These are phyloP conservation scores for Haematococcus sp. DNA, from an alignment of 139 green algal genomes.

Conservation along the genomic window DNA sequence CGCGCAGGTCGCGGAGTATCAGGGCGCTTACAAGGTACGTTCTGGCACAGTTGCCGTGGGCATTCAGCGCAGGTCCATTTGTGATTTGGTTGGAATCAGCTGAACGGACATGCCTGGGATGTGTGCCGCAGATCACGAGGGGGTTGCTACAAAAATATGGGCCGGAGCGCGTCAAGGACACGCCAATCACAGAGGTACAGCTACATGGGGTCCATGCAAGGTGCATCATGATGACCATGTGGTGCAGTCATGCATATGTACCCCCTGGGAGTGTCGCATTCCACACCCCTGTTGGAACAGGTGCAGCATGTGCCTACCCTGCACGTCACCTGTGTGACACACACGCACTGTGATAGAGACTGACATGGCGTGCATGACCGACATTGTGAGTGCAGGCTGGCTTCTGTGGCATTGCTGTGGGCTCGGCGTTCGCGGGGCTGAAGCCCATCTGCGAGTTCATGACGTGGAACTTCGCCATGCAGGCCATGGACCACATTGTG, in stretches of 20 bases:
- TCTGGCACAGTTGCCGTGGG: not conserved
- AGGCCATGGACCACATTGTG: constrained; percentile 98
- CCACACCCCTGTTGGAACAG: no score
- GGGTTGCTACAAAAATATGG: constrained; percentile 95
- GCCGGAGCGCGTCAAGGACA: constrained; percentile 90
- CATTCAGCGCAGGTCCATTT: constrained; percentile 4
- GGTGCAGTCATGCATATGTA: no score
- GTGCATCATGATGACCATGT: not conserved
- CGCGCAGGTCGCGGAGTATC: constrained; percentile 90
- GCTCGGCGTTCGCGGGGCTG: constrained; percentile 89
- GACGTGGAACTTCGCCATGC: constrained; percentile 99
- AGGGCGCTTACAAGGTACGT: constrained; percentile 93
- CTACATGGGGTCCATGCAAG: no score
- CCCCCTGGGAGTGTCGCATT: no score
- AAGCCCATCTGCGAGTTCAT: constrained; percentile 98
- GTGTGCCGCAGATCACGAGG: constrained; percentile 80
- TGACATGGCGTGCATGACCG: not conserved
- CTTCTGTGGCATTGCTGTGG: constrained; percentile 94
- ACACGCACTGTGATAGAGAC: not conserved
- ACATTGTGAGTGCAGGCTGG: constrained; percentile 78
- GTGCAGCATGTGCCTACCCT: no score
- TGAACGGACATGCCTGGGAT: not conserved
- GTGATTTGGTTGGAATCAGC: not conserved
- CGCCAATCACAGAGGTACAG: constrained; percentile 99
- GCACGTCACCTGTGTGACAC: not conserved